Base-by-base conservation (phyloP, 148 eudicot species). In the Fagopyrum tataricum region DNA sequence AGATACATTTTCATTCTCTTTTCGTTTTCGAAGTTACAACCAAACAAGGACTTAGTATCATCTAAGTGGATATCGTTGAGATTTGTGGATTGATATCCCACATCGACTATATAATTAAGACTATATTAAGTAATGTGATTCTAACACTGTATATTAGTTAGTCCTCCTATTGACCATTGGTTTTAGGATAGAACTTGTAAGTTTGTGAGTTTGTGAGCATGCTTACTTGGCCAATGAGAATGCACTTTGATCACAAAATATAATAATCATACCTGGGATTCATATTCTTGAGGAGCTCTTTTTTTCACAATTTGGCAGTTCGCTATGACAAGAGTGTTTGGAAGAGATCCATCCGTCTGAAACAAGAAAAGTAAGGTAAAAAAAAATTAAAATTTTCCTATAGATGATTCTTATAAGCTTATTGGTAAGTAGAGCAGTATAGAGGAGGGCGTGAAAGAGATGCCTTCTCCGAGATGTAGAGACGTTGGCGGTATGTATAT, bases 311-410 rank as follows among this genome's bases (percentile, higher is more conserved):
- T 83, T 66, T 95, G 97, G 75, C 97, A 95, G 76, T 88, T 91
- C 46, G 99, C 93, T 75, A 95, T 88, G 41, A 95, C 95, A 78
- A 94, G 79, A 53, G 98, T 94, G 78, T 94, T 94, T 31, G 97
- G 98, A 74, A 89, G 96, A 64, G 88, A 86, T 71, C 88, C 90
- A 76, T 94, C 98, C 79, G 98, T 91, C 97, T 94, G 84, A n/a
- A n/a, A n/a, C n/a, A n/a, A n/a, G n/a, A n/a, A n/a, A n/a, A n/a
- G n/a, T n/a, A n/a, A n/a, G n/a, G n/a, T n/a, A n/a, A 56, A 79
- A 71, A 72, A 67, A 41, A 72, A 67, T 42, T 55, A 41, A 76
- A 41, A 21, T 62, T 62, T 17, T 23, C 67, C 12, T 24, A 6
- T 5, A 8, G 23, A 59, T 59, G 39, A 23, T 62, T 31, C 67